phyloP scores from a whole-genome alignment of 2,329 filamentous ascomycete genomes.

The Fusarium sororula region DNA sequence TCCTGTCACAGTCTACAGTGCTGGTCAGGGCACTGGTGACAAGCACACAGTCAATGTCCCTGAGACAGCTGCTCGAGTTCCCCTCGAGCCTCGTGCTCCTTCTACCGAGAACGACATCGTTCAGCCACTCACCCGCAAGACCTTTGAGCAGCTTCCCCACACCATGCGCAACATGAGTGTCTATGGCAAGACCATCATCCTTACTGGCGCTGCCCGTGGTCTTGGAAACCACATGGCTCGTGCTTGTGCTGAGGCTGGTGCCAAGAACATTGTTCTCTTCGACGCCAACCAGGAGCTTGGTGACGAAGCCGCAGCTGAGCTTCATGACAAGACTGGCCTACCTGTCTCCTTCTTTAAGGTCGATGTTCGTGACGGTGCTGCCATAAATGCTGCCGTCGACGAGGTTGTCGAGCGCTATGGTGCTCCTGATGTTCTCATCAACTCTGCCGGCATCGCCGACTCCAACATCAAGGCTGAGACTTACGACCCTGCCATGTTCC shows the following conservation, averaged over 20 bases:
- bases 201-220: slow-evolving; percentile 80
- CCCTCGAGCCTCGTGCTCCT: slow-evolving; percentile 52
- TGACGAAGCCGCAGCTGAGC: slow-evolving; percentile 73
- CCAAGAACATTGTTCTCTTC: slow-evolving; percentile 77
- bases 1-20: slow-evolving; percentile 63
- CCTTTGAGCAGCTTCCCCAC: slow-evolving; percentile 66
- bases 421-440: slow-evolving; percentile 78
- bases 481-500: slow-evolving; percentile 80
- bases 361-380: slow-evolving; percentile 76
- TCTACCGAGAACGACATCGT: slow-evolving; percentile 58
- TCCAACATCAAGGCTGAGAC: slow-evolving; percentile 85
- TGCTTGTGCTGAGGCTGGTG: slow-evolving; percentile 79
- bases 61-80: slow-evolving; percentile 52
- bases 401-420: slow-evolving; percentile 74
- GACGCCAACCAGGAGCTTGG: slow-evolving; percentile 81
- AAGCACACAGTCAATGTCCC: slow-evolving; percentile 66
- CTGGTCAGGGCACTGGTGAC: slow-evolving; percentile 57
- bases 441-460: slow-evolving; percentile 82
- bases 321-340: slow-evolving; percentile 76
- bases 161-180: slow-evolving; percentile 76
- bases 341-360: slow-evolving; percentile 82
- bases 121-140: slow-evolving; percentile 61
- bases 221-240: slow-evolving; percentile 83
- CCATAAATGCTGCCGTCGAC: slow-evolving; percentile 75
- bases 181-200: slow-evolving; percentile 74